phyloP scores from a whole-genome alignment of 257 asterid genomes.

The Petrea volubilis region DNA sequence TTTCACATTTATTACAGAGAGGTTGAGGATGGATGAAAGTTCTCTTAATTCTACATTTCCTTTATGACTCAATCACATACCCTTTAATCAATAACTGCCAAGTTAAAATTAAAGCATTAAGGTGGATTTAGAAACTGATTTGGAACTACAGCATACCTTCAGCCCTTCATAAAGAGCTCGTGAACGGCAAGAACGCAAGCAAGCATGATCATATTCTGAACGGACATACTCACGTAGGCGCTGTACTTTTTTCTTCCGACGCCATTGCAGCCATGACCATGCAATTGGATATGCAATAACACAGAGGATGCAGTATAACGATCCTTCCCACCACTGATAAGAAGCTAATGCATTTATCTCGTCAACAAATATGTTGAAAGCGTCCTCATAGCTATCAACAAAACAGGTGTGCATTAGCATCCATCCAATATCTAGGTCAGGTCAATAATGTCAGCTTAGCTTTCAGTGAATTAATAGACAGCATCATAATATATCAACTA shows the following conservation, averaged over 20 bases:
- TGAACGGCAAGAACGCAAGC: slow-evolving; percentile 91
- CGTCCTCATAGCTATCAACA: slow-evolving; percentile 78
- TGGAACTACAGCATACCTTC: slow-evolving; percentile 50
- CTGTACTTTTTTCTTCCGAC: slow-evolving; percentile 75
- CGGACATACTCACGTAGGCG: slow-evolving; percentile 89
- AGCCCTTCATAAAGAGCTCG: slow-evolving; percentile 94
- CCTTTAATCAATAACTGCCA: background rate
- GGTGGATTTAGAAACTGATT: slow-evolving; percentile 11
- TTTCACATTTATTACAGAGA: background rate
- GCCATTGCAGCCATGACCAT: slow-evolving; percentile 88
- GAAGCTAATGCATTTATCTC: slow-evolving; percentile 79
- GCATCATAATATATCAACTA: background rate
- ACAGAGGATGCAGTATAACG: slow-evolving; percentile 66
- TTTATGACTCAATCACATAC: background rate
- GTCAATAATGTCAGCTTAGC: slow-evolving; percentile 5
- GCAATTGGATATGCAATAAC: slow-evolving; percentile 75
- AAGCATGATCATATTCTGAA: slow-evolving; percentile 93
- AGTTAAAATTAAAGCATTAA: background rate
- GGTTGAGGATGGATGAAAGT: background rate
- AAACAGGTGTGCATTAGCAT: slow-evolving; percentile 15
- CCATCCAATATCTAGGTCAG: slow-evolving; percentile 11
- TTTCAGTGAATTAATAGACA: background rate
- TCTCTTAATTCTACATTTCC: background rate
- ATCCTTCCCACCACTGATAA: slow-evolving; percentile 97
- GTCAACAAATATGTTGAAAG: slow-evolving; percentile 84